These are phyloP conservation scores for Gremmenia infestans DNA, from an alignment of 2,329 filamentous ascomycete species.

Conservation along the genomic window DNA sequence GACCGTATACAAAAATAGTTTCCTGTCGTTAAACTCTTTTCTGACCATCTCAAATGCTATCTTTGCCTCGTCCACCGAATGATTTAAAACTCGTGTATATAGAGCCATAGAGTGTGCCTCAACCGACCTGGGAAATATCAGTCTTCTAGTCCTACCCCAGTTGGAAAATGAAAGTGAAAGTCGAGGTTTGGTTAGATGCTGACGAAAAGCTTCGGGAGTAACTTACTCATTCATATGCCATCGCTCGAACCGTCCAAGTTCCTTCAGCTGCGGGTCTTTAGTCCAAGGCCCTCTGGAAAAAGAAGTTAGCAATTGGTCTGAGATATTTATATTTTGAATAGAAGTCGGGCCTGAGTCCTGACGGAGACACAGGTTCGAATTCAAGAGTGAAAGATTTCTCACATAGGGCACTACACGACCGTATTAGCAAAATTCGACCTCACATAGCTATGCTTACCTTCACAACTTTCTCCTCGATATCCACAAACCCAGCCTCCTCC, in stretches of 20 bases:
- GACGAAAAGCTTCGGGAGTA: background rate
- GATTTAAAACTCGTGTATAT: constrained; percentile 13
- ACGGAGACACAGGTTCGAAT: background rate
- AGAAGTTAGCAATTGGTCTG: background rate
- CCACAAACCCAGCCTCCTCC: constrained; percentile 36
- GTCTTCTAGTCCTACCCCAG: background rate
- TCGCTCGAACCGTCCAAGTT: constrained; percentile 30
- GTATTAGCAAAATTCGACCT: background rate
- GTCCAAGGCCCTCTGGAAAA: constrained; percentile 38
- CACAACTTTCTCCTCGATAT: constrained; percentile 28
- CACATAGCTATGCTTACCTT: constrained; percentile 3
- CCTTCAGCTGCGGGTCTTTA: constrained; percentile 33
- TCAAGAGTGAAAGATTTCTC: background rate
- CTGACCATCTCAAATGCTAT: constrained; percentile 8
- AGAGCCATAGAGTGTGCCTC: constrained; percentile 13
- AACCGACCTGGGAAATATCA: background rate
- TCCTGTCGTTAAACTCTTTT: constrained; percentile 11
- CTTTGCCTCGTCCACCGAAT: constrained; percentile 8
- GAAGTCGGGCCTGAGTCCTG: background rate
- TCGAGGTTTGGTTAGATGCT: no score
- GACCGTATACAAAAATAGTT: constrained; percentile 11
- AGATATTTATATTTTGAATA: background rate
- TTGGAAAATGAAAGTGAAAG: background rate
- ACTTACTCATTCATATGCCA: constrained; percentile 11
- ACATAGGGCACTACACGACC: background rate